These are phyloP conservation scores for Aphanomyces astaci DNA, from an alignment of 352 stramenopile genomes.

Conservation along the genomic window DNA sequence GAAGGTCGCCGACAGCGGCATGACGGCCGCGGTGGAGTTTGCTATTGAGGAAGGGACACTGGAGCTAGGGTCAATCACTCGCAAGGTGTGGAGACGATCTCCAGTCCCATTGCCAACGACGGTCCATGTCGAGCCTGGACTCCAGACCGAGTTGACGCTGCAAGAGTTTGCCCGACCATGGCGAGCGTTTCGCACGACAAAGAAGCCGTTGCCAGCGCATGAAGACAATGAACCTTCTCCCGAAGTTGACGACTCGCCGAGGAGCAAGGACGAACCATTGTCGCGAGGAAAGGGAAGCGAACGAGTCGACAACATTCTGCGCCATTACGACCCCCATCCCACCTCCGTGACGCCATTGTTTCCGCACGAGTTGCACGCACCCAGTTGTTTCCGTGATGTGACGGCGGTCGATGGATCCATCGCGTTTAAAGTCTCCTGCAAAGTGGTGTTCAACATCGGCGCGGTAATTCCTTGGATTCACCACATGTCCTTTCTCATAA, in stretches of 20 bases:
- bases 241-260: not conserved
- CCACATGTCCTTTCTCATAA: not conserved
- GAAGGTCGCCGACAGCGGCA: not conserved
- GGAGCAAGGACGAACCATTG: not conserved
- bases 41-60: not conserved
- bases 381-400: slow-evolving; percentile 3
- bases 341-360: not conserved
- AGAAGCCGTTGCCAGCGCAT: not conserved
- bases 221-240: not conserved
- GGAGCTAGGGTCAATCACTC: not conserved
- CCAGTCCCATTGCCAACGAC: not conserved
- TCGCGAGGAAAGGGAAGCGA: not conserved
- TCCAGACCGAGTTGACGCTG: not conserved
- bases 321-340: not conserved
- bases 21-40: not conserved
- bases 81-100: not conserved
- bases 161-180: slow-evolving; percentile 7
- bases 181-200: not conserved
- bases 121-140: not conserved
- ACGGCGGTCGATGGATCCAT: slow-evolving; percentile 4
- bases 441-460: not conserved
- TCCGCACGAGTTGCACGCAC: not conserved
- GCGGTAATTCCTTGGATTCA: not conserved
- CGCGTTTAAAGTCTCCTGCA: slow-evolving; percentile 10
- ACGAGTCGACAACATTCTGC: not conserved